These are phyloP conservation scores for Urochloa ruziziensis DNA, from an alignment of 176 grass and related monocot species.

Conservation along the genomic window DNA sequence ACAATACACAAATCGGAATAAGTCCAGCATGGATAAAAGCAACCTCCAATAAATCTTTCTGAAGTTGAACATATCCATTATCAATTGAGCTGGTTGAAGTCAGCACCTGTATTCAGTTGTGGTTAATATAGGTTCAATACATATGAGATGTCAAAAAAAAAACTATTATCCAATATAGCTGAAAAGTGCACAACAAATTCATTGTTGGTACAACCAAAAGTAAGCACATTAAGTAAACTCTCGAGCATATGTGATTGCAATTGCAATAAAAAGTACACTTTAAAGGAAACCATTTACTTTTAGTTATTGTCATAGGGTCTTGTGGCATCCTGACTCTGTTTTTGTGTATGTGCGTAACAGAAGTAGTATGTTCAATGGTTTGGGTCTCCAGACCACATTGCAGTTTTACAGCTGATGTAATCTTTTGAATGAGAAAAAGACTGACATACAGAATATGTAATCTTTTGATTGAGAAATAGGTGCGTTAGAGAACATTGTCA, in stretches of 20 bases:
- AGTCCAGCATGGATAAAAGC: slow-evolving; percentile 33
- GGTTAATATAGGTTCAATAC: slow-evolving; percentile 1
- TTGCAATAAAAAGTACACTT: background rate
- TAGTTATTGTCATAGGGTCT: background rate
- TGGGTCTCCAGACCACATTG: too few species aligned
- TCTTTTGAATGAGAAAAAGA: too few species aligned
- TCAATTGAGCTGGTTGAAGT: slow-evolving; percentile 51
- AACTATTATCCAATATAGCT: background rate
- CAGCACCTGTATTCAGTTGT: slow-evolving; percentile 51
- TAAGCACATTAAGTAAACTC: background rate
- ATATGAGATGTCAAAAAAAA: slow-evolving; percentile 8
- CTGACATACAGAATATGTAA: too few species aligned
- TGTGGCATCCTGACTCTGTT: too few species aligned
- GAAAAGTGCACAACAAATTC: slow-evolving; percentile 1
- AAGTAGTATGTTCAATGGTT: too few species aligned
- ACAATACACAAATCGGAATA: slow-evolving; percentile 13
- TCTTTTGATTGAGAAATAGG: too few species aligned
- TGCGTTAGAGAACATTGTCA: too few species aligned
- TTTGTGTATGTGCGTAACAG: too few species aligned
- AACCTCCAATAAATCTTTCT: slow-evolving; percentile 85
- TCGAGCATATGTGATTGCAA: background rate
- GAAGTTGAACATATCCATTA: slow-evolving; percentile 74
- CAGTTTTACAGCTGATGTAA: too few species aligned
- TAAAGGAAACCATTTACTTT: background rate
- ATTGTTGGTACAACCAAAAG: slow-evolving; percentile 3